Percentiles rank a stretch among this genome's conserved stretches.
These are phyloP conservation scores for Tranzscheliella williamsii DNA, from an alignment of 1,284 basidiomycete genomes.

Conservation along the genomic window DNA sequence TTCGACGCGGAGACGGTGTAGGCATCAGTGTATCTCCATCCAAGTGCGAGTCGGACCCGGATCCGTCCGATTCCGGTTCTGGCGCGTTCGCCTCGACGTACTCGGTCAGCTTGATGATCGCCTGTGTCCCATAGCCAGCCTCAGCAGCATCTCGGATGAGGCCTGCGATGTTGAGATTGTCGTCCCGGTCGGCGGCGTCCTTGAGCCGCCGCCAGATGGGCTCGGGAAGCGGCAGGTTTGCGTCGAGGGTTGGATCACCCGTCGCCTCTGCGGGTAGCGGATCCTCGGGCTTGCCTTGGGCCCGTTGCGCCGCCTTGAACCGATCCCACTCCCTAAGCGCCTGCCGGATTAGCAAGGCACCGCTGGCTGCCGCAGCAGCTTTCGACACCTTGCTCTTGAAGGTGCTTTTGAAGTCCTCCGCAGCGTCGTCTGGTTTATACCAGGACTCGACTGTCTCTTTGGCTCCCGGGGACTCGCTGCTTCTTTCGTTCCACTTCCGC, in stretches of 20 bases:
- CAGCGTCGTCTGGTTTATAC: conserved; percentile 27
- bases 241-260: conserved; percentile 18
- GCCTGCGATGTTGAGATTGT: conserved; percentile 16
- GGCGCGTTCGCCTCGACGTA: conserved; percentile 31
- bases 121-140: conserved; percentile 37
- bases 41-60: background rate
- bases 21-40: conserved; percentile 23
- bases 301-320: conserved; percentile 41
- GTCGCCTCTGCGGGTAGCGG: conserved; percentile 32
- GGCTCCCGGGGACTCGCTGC: conserved; percentile 11
- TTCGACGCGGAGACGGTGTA: conserved; percentile 19
- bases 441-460: conserved; percentile 7
- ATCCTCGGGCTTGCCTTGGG: conserved; percentile 36
- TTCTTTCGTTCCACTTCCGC: conserved; percentile 20
- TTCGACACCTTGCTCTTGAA: conserved; percentile 15
- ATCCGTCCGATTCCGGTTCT: conserved; percentile 2
- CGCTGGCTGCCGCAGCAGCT: conserved; percentile 25
- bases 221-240: conserved; percentile 11
- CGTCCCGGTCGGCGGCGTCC: conserved; percentile 33
- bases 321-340: conserved; percentile 43
- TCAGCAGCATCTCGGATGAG: conserved; percentile 31
- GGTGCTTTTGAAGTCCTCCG: conserved; percentile 2
- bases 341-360: conserved; percentile 31
- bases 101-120: conserved; percentile 34
- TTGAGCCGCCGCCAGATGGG: conserved; percentile 13